phyloP scores from a whole-genome alignment of 2,329 filamentous ascomycete species.

The Capronia coronata region DNA sequence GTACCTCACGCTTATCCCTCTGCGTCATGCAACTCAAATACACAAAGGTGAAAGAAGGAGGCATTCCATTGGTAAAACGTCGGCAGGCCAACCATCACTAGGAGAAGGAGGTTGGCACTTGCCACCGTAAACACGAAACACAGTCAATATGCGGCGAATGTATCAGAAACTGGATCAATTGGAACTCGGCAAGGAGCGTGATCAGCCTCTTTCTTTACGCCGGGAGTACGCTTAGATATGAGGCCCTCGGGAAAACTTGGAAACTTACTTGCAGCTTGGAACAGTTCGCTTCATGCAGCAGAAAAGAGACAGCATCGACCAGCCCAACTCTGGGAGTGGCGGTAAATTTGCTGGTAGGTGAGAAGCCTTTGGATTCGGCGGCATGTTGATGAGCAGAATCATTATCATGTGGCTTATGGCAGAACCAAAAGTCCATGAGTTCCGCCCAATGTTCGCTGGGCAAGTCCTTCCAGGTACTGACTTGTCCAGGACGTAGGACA shows the following conservation, averaged over 20 bases:
- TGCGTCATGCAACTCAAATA: slow-evolving; percentile 27
- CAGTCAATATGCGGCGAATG: slow-evolving; percentile 50
- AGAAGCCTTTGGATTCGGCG: background rate
- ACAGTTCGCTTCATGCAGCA: slow-evolving; percentile 65
- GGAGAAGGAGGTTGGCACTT: slow-evolving; percentile 26
- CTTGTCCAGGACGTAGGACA: slow-evolving; percentile 31
- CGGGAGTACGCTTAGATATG: no score
- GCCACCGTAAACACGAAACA: slow-evolving; percentile 9
- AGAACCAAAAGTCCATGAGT: slow-evolving; percentile 99
- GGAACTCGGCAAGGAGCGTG: slow-evolving; percentile 30
- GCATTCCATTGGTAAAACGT: slow-evolving; percentile 18
- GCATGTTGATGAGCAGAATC: slow-evolving; percentile 54
- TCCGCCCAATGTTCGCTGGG: slow-evolving; percentile 98
- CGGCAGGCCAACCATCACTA: slow-evolving; percentile 32
- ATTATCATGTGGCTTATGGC: slow-evolving; percentile 69
- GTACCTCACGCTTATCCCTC: slow-evolving; percentile 36
- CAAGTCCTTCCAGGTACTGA: slow-evolving; percentile 75
- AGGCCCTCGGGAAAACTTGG: background rate
- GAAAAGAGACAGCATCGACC: slow-evolving; percentile 71
- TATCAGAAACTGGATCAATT: slow-evolving; percentile 52
- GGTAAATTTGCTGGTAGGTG: slow-evolving; percentile 28
- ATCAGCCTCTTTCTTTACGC: slow-evolving; percentile 53
- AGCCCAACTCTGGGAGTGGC: slow-evolving; percentile 64
- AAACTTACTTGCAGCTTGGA: slow-evolving; percentile 35
- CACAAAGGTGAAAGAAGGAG: slow-evolving; percentile 26